phyloP scores from a whole-genome alignment of 2,329 filamentous ascomycete genomes.

The Plectosphaerella sp. region DNA sequence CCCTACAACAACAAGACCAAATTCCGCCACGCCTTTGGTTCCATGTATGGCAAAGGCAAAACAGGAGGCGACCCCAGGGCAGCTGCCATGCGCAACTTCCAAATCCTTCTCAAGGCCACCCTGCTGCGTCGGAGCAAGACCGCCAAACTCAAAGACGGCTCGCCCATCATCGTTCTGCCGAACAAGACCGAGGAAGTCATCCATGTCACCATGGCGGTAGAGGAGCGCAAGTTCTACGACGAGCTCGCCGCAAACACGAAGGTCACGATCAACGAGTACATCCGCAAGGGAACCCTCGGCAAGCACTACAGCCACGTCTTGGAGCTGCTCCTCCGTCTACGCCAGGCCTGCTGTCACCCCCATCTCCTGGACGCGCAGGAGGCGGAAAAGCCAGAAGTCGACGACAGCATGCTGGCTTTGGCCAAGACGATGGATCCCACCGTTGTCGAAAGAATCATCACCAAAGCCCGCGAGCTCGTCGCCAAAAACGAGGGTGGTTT shows the following conservation, averaged over 20 bases:
- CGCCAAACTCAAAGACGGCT: slow-evolving; percentile 67
- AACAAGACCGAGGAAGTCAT: slow-evolving; percentile 58
- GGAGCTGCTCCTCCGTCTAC: slow-evolving; percentile 73
- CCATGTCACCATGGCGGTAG: slow-evolving; percentile 61
- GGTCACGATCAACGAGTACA: slow-evolving; percentile 71
- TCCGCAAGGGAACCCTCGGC: slow-evolving; percentile 62
- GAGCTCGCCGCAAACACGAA: slow-evolving; percentile 63
- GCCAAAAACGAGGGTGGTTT: slow-evolving; percentile 47
- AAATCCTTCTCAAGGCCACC: slow-evolving; percentile 71
- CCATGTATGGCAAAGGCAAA: slow-evolving; percentile 23
- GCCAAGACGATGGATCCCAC: slow-evolving; percentile 55
- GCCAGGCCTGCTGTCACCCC: slow-evolving; percentile 77
- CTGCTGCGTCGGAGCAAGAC: slow-evolving; percentile 80
- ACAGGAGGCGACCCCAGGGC: slow-evolving; percentile 42
- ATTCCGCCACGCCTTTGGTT: slow-evolving; percentile 53
- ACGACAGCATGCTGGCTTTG: slow-evolving; percentile 51
- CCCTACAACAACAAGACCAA: slow-evolving; percentile 64
- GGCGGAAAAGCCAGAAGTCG: slow-evolving; percentile 30
- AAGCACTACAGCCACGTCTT: slow-evolving; percentile 76
- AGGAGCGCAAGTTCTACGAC: slow-evolving; percentile 61
- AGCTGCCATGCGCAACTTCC: slow-evolving; percentile 67
- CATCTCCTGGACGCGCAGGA: slow-evolving; percentile 53
- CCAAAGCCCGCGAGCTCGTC: slow-evolving; percentile 6
- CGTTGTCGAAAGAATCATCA: slow-evolving; percentile 62
- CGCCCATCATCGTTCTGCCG: slow-evolving; percentile 68